Evolutionary conservation across 345 rosid genomes (phyloP).

Genomic region (Moricandia arvensis): DNA sequence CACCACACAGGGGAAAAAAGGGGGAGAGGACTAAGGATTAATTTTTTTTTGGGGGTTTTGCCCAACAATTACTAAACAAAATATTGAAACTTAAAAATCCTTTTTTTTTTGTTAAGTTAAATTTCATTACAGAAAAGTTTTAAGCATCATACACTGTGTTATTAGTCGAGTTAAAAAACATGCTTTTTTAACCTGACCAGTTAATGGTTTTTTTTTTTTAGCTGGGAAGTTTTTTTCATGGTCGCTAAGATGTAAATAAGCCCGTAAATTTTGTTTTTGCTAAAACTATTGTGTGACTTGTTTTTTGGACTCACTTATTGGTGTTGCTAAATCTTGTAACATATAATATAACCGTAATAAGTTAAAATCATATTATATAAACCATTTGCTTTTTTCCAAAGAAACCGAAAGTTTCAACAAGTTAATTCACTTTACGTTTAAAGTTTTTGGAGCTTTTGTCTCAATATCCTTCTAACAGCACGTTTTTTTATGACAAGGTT

Average conservation of each 20-base stretch:
- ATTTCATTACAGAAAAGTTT: too few species aligned
- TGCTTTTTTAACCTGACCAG: too few species aligned
- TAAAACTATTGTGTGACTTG: not conserved
- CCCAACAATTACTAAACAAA: too few species aligned
- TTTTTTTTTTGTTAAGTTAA: too few species aligned
- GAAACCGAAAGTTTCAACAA: constrained; percentile 29
- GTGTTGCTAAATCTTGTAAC: not conserved
- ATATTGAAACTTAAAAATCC: too few species aligned
- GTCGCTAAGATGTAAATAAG: not conserved
- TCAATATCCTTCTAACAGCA: not conserved
- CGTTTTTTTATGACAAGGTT: constrained; percentile 19
- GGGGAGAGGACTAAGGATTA: too few species aligned
- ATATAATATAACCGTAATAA: not conserved
- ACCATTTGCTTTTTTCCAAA: constrained; percentile 35
- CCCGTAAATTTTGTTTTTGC: not conserved
- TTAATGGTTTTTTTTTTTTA: too few species aligned
- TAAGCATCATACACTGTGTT: too few species aligned
- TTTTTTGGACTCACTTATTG: not conserved
- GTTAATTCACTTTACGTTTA: constrained; percentile 19
- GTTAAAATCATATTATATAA: not conserved
- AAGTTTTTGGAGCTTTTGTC: constrained; percentile 20
- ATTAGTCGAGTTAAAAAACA: too few species aligned
- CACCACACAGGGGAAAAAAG: too few species aligned
- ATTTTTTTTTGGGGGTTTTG: too few species aligned
- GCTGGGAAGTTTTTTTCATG: too few species aligned